phyloP scores from a whole-genome alignment of 192 early-diverging fungal genomes.

The Coemansia sp. region DNA sequence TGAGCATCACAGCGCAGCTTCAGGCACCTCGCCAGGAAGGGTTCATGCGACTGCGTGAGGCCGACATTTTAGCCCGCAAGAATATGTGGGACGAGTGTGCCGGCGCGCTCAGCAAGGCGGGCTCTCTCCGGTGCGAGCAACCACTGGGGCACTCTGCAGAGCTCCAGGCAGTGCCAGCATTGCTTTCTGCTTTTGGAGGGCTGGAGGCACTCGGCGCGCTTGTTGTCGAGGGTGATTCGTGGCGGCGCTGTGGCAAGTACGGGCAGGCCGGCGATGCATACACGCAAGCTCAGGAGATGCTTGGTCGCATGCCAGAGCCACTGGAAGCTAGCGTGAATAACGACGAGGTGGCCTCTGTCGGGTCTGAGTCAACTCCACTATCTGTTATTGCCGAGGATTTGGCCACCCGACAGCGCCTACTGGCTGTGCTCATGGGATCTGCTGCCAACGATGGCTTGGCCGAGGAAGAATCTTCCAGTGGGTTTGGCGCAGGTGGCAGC shows the following conservation, averaged over 20 bases:
- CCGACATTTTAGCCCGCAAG: slow-evolving; percentile 34
- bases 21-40: slow-evolving; percentile 18
- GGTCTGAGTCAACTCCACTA: too few relatives aligned
- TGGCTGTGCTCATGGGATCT: neutral
- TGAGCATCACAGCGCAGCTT: slow-evolving; percentile 16
- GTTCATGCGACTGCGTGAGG: slow-evolving; percentile 12
- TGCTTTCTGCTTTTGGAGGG: neutral
- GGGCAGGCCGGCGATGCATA: slow-evolving; percentile 12
- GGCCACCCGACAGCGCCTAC: slow-evolving; percentile 9
- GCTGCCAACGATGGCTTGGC: too few relatives aligned
- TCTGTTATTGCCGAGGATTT: slow-evolving; percentile 24
- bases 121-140: neutral
- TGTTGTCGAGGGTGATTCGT: slow-evolving; percentile 33
- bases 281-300: slow-evolving; percentile 4
- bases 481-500: neutral
- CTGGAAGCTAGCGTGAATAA: too few relatives aligned
- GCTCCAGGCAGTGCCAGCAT: neutral
- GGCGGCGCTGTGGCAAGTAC: slow-evolving; percentile 14
- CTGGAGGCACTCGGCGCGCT: slow-evolving; percentile 6
- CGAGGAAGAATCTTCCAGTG: too few relatives aligned
- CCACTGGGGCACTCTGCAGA: too few relatives aligned
- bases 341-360: too few relatives aligned
- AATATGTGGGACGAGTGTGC: slow-evolving; percentile 26
- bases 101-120: slow-evolving; percentile 1
- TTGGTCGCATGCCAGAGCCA: neutral